Conservation (phyloP, 108 stramenopile species). For the Thalassiosira profunda region DNA sequence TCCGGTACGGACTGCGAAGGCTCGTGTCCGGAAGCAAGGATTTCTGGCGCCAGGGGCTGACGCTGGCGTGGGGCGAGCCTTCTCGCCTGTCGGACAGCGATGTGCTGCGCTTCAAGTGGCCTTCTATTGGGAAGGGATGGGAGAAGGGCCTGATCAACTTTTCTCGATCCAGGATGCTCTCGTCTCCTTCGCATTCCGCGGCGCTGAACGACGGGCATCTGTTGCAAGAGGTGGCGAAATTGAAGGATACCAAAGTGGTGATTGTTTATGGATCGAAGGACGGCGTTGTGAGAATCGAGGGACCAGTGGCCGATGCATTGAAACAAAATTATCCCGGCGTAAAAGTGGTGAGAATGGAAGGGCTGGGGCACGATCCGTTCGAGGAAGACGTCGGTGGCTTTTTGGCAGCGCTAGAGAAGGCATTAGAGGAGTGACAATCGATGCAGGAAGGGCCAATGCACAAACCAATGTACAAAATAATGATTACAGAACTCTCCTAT, state of each 20-base stretch:
- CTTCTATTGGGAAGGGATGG: slow-evolving; percentile 83
- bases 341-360: slow-evolving; percentile 59
- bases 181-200: not conserved
- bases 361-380: slow-evolving; percentile 84
- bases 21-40: slow-evolving; percentile 47
- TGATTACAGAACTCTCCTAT: too few relatives aligned
- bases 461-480: too few relatives aligned
- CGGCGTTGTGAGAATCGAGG: slow-evolving; percentile 42
- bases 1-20: slow-evolving; percentile 61
- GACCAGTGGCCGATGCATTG: slow-evolving; percentile 12
- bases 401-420: slow-evolving; percentile 39
- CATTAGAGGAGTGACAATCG: slow-evolving; percentile 11
- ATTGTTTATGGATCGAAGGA: slow-evolving; percentile 70
- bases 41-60: slow-evolving; percentile 72
- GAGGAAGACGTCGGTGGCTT: slow-evolving; percentile 75
- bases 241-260: slow-evolving; percentile 52
- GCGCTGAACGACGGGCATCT: slow-evolving; percentile 46
- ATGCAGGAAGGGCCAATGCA: too few relatives aligned
- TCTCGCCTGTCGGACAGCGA: slow-evolving; percentile 59
- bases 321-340: slow-evolving; percentile 33
- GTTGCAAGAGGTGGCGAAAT: slow-evolving; percentile 43
- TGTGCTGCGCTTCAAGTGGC: slow-evolving; percentile 85
- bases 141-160: slow-evolving; percentile 76
- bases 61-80: slow-evolving; percentile 71
- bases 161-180: slow-evolving; percentile 35